These are phyloP conservation scores for Ploettnerulaceae sp. DNA, from an alignment of 2,329 filamentous ascomycete species.

Conservation along the genomic window DNA sequence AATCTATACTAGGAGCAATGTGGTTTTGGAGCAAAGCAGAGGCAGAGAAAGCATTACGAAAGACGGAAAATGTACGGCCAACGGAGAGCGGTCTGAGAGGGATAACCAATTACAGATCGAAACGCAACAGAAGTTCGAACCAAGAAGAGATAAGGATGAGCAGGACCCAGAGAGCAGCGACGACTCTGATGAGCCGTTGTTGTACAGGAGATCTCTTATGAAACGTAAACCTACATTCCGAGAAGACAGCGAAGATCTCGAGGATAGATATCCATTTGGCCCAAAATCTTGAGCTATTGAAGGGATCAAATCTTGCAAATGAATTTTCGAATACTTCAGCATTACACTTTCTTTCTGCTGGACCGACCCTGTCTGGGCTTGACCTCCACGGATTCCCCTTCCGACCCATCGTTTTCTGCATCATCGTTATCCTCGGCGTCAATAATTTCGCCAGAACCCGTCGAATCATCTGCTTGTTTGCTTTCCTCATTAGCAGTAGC, in stretches of 20 bases:
- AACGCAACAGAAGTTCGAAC: too few relatives aligned
- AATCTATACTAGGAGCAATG: neutral
- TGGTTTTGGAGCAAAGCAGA: neutral
- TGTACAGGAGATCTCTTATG: too few relatives aligned
- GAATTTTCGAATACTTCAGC: conserved; percentile 1
- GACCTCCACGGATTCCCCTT: conserved; percentile 15
- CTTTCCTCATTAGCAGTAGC: conserved; percentile 6
- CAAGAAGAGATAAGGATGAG: too few relatives aligned
- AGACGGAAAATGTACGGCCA: neutral
- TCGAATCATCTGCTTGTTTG: conserved; percentile 4
- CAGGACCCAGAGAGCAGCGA: too few relatives aligned
- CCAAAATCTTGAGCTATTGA: neutral
- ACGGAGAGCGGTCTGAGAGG: too few relatives aligned
- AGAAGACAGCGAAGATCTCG: too few relatives aligned
- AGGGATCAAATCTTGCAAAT: conserved; percentile 1
- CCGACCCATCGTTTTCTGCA: conserved; percentile 5
- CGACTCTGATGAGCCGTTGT: too few relatives aligned
- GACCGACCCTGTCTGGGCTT: conserved; percentile 21
- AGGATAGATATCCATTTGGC: neutral
- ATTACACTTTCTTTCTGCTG: conserved; percentile 22
- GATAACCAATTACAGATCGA: too few relatives aligned
- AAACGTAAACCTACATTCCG: too few relatives aligned
- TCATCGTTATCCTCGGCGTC: conserved; percentile 12
- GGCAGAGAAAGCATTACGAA: neutral
- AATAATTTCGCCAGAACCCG: conserved; percentile 3